A percentile compares a stretch with the other conserved stretches of the same genome.
phyloP scores from a whole-genome alignment of 768 basidiomycete genomes.

The Pisolithus marmoratus region DNA sequence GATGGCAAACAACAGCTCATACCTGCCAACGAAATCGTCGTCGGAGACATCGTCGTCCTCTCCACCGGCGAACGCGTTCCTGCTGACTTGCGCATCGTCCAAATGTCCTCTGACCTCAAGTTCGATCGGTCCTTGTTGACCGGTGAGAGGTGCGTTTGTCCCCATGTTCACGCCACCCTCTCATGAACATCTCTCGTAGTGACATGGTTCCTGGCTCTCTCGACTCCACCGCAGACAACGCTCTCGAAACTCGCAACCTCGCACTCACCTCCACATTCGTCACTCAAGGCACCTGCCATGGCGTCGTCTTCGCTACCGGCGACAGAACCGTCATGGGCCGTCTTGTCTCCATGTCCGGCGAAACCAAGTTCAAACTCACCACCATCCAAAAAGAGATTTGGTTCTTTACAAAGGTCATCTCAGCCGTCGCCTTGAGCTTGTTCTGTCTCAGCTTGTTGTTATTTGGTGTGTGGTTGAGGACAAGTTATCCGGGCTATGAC shows the following conservation, averaged over 20 bases:
- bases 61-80: slow-evolving; percentile 53
- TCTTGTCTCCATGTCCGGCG: slow-evolving; percentile 48
- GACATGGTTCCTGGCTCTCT: slow-evolving; percentile 42
- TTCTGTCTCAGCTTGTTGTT: slow-evolving; percentile 38
- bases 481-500: slow-evolving; percentile 28
- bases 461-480: slow-evolving; percentile 39
- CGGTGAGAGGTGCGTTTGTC: slow-evolving; percentile 34
- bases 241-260: slow-evolving; percentile 42
- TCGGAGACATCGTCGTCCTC: slow-evolving; percentile 51
- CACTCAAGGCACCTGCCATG: slow-evolving; percentile 36
- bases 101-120: slow-evolving; percentile 45
- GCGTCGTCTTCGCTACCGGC: slow-evolving; percentile 39
- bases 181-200: slow-evolving; percentile 11
- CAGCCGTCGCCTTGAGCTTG: slow-evolving; percentile 31
- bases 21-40: slow-evolving; percentile 50
- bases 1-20: slow-evolving; percentile 44
- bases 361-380: slow-evolving; percentile 40
- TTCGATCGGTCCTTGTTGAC: slow-evolving; percentile 53
- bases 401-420: slow-evolving; percentile 51
- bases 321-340: slow-evolving; percentile 46
- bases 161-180: neutral
- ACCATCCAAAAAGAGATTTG: slow-evolving; percentile 44
- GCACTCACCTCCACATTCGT: slow-evolving; percentile 43
- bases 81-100: slow-evolving; percentile 52
- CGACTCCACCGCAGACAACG: slow-evolving; percentile 44